Base-by-base conservation (phyloP, 129 eudicot genomes). In the Mikania micrantha region DNA sequence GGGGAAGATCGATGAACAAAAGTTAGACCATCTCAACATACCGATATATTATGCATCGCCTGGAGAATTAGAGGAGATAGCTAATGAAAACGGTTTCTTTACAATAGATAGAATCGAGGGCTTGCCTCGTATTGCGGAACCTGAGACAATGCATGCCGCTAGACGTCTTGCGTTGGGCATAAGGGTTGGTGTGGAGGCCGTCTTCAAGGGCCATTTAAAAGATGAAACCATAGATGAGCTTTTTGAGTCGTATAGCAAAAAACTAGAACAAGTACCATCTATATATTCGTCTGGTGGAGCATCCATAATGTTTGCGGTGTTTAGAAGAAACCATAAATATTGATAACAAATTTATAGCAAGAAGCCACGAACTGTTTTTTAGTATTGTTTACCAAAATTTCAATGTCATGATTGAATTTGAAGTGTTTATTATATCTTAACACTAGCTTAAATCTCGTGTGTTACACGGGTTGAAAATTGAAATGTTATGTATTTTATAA, bases 191-290 rank as follows among this genome's bases (percentile, higher is more conserved):
- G 49, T 66, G 13, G 84, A 69, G 52, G 75, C 66, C 1, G 45
- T 69, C 2, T 19, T 79, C 4, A 67, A 39, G 67, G 64, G 69
- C 16, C 70, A 69, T 24, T 66, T 79, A 1, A 59, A 76, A 17
- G 74, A 27, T 7, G 82, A 83, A 69, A 75, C 62, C 10, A 66
- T 73, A 34, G 79, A 83, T 20, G 71, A 71, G 56, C 66, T 83
- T 15, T 78, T 83, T 50, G 54, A 60, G 15, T 73, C 65, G 0
- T 77, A 50, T 29, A 4, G 60, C 67, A 39, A 62, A 60, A 70
- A 52, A 77, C 71, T 77, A 19, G 67, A 63, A 49, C 50, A 65
- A 77, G 76, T n/a, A 42, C 70, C 81, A 19, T 69, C 71, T 39
- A 2, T 31, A 24, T 71, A 38, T 48, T 62, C 68, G 0, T 27